Conservation (phyloP, 345 rosid species). For the Hibiscus trionum region DNA sequence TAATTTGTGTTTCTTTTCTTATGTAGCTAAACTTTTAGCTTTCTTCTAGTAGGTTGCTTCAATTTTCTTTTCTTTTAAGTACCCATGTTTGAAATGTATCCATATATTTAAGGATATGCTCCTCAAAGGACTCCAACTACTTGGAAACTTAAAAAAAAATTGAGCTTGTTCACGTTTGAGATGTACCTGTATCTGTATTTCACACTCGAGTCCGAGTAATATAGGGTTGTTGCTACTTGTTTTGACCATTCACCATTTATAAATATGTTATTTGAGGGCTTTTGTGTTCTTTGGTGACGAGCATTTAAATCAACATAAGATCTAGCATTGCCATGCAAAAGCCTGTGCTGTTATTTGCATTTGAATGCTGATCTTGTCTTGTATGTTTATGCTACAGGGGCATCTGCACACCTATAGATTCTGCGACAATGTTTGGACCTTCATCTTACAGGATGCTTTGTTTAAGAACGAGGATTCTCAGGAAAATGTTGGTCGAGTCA, state of each 20-base stretch:
- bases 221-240: not conserved
- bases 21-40: not conserved
- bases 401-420: constrained; percentile 97
- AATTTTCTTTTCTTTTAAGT: not conserved
- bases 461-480: constrained; percentile 66
- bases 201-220: not conserved
- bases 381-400: constrained; percentile 43
- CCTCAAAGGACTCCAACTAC: not conserved
- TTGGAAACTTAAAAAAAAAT: not conserved
- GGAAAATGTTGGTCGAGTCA: constrained; percentile 72
- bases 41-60: not conserved
- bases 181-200: not conserved
- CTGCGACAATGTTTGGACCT: constrained; percentile 99
- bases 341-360: not conserved
- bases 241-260: not conserved
- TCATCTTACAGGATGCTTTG: constrained; percentile 64
- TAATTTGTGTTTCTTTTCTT: not conserved
- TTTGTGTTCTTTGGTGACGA: not conserved
- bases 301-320: not conserved
- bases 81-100: not conserved
- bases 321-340: not conserved
- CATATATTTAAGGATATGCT: not conserved
- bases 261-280: not conserved
- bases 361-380: not conserved
- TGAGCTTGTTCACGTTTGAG: not conserved